Percentiles rank a stretch among this genome's conserved stretches.
These are phyloP conservation scores for Gomphus sp. DNA, from an alignment of 1,284 basidiomycete genomes.

Conservation along the genomic window DNA sequence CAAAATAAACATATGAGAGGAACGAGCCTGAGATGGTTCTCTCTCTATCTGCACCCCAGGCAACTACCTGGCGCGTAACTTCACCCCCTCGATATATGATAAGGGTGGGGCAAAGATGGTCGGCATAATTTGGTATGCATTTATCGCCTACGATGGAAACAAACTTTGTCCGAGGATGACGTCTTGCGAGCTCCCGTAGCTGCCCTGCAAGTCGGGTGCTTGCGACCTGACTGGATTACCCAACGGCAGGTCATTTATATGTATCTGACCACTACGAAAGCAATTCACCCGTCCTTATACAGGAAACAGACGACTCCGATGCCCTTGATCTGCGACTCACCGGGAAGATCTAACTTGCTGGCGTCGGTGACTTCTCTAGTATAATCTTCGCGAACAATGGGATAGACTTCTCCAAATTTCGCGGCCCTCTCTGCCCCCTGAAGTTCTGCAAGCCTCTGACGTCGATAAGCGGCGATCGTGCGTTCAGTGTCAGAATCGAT, in stretches of 20 bases:
- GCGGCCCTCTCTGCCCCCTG: constrained; percentile 51
- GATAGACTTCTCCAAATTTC: constrained; percentile 81
- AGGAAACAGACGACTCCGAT: constrained; percentile 85
- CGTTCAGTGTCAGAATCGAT: constrained; percentile 73
- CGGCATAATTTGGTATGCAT: constrained; percentile 94
- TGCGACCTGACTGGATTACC: constrained; percentile 53
- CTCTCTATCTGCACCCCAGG: constrained; percentile 74
- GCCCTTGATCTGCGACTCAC: constrained; percentile 54
- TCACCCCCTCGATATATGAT: constrained; percentile 91
- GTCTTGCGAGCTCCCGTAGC: constrained; percentile 64
- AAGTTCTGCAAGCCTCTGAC: constrained; percentile 62
- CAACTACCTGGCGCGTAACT: constrained; percentile 77
- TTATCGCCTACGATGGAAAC: constrained; percentile 93
- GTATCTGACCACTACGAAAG: neutral
- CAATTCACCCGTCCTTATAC: constrained; percentile 77
- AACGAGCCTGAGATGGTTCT: constrained; percentile 69
- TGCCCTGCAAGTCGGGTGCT: constrained; percentile 73
- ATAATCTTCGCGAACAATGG: constrained; percentile 90
- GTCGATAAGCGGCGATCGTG: constrained; percentile 60
- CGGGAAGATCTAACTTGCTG: constrained; percentile 63
- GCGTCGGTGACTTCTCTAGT: constrained; percentile 93
- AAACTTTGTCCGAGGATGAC: constrained; percentile 90
- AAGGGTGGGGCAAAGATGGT: constrained; percentile 85
- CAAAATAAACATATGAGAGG: neutral
- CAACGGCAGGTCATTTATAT: constrained; percentile 1